These are phyloP conservation scores for Leersia perrieri DNA, from an alignment of 176 grass and related monocot species.

Conservation along the genomic window DNA sequence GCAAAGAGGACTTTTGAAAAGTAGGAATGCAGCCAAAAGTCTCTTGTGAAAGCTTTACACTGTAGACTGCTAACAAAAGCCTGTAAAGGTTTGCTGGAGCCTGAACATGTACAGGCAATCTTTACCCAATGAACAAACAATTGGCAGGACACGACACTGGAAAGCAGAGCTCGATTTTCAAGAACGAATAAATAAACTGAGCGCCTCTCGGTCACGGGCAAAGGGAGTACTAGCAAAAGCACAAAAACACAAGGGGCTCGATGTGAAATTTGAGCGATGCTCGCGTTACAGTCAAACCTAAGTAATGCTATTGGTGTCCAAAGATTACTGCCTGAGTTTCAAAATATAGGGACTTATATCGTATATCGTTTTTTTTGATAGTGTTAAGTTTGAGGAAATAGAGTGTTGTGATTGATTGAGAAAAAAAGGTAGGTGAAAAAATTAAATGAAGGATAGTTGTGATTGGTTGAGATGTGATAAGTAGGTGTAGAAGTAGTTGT, in stretches of 20 bases:
- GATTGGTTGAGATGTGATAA: no score
- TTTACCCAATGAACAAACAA: slow-evolving; percentile 25
- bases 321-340: no score
- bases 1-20: slow-evolving; percentile 25
- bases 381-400: no score
- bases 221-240: not conserved
- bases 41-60: not conserved
- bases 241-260: not conserved
- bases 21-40: not conserved
- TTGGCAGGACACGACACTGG: slow-evolving; percentile 7
- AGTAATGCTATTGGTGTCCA: no score
- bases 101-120: slow-evolving; percentile 13
- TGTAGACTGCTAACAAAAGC: not conserved
- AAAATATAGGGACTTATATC: no score
- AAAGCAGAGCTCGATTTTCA: slow-evolving; percentile 4
- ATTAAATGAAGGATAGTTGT: no score
- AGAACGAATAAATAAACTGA: not conserved
- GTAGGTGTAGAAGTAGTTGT: no score
- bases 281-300: not conserved
- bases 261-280: not conserved
- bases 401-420: no score
- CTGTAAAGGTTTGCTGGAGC: slow-evolving; percentile 18
- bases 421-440: no score
- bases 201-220: not conserved
- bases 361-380: no score